Conservation (phyloP, 2,329 filamentous ascomycete genomes). For the Niveomyces coronatus region DNA sequence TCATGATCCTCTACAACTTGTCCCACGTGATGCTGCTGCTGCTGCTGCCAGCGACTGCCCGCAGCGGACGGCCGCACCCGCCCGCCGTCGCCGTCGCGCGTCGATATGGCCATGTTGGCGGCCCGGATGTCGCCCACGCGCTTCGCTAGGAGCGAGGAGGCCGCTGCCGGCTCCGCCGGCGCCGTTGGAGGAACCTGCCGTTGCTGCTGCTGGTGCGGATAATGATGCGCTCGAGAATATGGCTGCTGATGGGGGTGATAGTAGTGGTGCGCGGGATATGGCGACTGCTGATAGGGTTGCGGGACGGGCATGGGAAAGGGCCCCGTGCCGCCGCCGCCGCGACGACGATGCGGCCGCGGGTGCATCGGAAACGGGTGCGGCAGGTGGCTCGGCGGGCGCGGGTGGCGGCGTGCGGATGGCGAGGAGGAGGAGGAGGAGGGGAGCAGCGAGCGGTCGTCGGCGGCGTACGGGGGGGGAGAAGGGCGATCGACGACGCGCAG, state of each 20-base stretch:
- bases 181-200: too few relatives aligned
- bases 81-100: neutral
- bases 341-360: too few relatives aligned
- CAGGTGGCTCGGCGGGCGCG: constrained; percentile 8
- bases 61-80: constrained; percentile 1
- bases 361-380: constrained; percentile 9
- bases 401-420: neutral
- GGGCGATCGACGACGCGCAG: constrained; percentile 25
- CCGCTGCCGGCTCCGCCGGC: too few relatives aligned
- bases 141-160: constrained; percentile 41
- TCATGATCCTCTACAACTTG: neutral
- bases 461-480: constrained; percentile 11
- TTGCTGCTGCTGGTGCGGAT: neutral
- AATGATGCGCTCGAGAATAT: neutral
- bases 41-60: constrained; percentile 7
- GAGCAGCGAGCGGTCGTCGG: constrained; percentile 11
- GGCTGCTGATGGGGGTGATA: too few relatives aligned
- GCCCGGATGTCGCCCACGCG: constrained; percentile 40
- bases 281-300: neutral
- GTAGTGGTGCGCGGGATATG: too few relatives aligned
- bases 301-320: constrained; percentile 9
- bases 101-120: constrained; percentile 31
- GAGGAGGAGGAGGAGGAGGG: constrained; percentile 10
- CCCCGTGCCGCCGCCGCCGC: too few relatives aligned
- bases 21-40: constrained; percentile 6